Evolutionary conservation across 2,329 filamentous ascomycete genomes (phyloP), one percentile per base, ranked within the genome.

Genomic region (Aspergillus candidus): DNA sequence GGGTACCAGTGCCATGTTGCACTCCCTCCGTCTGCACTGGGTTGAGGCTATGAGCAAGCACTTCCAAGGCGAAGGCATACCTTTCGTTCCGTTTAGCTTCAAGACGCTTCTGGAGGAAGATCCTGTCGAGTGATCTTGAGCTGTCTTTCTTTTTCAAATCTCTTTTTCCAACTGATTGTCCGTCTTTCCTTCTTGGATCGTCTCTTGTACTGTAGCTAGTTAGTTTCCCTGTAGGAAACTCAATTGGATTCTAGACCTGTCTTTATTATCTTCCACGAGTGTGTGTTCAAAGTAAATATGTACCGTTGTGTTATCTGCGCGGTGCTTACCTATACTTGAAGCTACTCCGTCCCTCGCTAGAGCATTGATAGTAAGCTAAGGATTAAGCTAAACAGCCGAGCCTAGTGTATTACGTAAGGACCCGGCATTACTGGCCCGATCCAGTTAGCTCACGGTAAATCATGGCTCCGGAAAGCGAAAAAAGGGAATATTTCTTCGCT

Each of bases 1-100:
- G 67, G 90, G 90, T 53, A 95, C 91, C 29, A 91, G 86, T 69
- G 90, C 90, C 58, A 96, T 96, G 90, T 76, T 94, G 72, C 89
- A 95, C 72, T 88, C 84, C 48, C 78, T 96, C 56, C 80, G 90
- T 75, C 73, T 96, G 61, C 90, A 94, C 58, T 96, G 90, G 90
- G 90, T 96, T 51, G 91, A 96, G 70, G 91, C 90, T 13, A 96
- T 96, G 82, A 94, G 88, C 72, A 95, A 95, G 74, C 91, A 94
- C 74, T 94, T 94, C 68, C 83, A 94, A 64, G 93, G 93, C 60
- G 86, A 87, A 47, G 90, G 90, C 42, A 81, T 89, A 68, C 77
- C 88, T 2, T 96, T 96, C 68, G 76, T 83, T 61, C 90, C 90
- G 4, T 95, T 96, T 65, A 93, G 86, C 51, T 96, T 96, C 68